Percentiles rank a stretch among this genome's conserved stretches.
Conservation (phyloP, 768 basidiomycete species). For the Suillus subluteus region DNA sequence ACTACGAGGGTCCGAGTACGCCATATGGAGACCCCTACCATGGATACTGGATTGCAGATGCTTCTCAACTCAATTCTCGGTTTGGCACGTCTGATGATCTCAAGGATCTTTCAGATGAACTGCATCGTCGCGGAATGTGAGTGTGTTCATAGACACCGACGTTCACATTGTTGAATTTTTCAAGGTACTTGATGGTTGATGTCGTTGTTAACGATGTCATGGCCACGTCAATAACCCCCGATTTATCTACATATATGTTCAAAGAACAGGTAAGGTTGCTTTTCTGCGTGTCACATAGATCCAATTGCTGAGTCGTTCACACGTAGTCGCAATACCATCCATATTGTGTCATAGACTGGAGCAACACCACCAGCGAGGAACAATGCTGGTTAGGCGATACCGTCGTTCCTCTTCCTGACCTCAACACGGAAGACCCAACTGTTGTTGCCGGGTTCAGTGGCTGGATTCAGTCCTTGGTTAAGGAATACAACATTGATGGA, state of each 20-base stretch:
- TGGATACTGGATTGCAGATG: slow-evolving; percentile 82
- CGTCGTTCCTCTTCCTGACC: slow-evolving; percentile 73
- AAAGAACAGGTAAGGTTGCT: slow-evolving; percentile 52
- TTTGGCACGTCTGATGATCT: slow-evolving; percentile 80
- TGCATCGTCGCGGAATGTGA: slow-evolving; percentile 76
- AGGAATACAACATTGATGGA: slow-evolving; percentile 80
- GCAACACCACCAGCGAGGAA: slow-evolving; percentile 71
- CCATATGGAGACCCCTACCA: slow-evolving; percentile 85
- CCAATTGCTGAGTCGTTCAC: neutral
- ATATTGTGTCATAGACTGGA: slow-evolving; percentile 76
- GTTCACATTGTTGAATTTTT: slow-evolving; percentile 22
- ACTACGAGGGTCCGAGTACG: slow-evolving; percentile 71
- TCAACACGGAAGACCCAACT: slow-evolving; percentile 71
- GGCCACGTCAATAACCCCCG: slow-evolving; percentile 62
- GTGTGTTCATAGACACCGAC: slow-evolving; percentile 18
- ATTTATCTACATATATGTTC: slow-evolving; percentile 70
- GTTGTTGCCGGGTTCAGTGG: slow-evolving; percentile 64
- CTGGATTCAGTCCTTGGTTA: slow-evolving; percentile 73
- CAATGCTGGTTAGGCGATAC: slow-evolving; percentile 84
- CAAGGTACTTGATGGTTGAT: slow-evolving; percentile 82
- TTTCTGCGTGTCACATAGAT: neutral
- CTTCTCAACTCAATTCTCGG: slow-evolving; percentile 63
- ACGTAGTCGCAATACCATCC: slow-evolving; percentile 70
- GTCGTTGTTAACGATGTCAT: slow-evolving; percentile 88
- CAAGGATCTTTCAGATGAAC: slow-evolving; percentile 61